phyloP scores from a whole-genome alignment of 192 early-diverging fungal species.

The Lunasporangiospora selenospora region DNA sequence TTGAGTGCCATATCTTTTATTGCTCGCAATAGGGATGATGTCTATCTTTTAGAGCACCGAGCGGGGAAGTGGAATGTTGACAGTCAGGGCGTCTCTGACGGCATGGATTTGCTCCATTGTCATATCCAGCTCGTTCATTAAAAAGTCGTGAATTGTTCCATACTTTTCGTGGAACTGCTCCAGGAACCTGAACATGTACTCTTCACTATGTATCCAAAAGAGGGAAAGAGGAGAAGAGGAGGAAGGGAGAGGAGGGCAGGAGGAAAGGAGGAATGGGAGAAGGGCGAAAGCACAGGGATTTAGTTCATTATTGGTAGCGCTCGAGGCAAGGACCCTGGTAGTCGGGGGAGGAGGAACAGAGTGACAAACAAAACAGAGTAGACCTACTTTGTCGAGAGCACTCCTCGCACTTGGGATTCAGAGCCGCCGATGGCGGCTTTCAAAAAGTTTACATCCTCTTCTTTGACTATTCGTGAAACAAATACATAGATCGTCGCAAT shows the following conservation, averaged over 20 bases:
- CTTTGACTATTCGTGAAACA: conserved; percentile 14
- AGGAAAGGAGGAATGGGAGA: too few relatives aligned
- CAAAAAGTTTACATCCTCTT: conserved; percentile 42
- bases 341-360: too few relatives aligned
- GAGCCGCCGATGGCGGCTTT: conserved; percentile 30
- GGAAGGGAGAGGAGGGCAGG: too few relatives aligned
- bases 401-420: conserved; percentile 28
- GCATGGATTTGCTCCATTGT: conserved; percentile 42
- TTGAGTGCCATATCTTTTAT: too few relatives aligned
- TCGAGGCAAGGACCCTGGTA: too few relatives aligned
- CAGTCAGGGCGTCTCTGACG: conserved; percentile 50
- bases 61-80: conserved; percentile 49
- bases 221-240: too few relatives aligned
- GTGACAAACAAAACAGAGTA: neutral
- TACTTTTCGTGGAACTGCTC: conserved; percentile 52
- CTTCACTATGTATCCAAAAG: conserved; percentile 7
- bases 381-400: conserved; percentile 37
- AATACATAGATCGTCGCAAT: neutral
- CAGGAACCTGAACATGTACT: conserved; percentile 43
- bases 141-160: conserved; percentile 56
- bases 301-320: too few relatives aligned
- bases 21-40: too few relatives aligned
- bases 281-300: too few relatives aligned
- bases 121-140: conserved; percentile 47
- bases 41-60: conserved; percentile 9